Evolutionary conservation across 371 early-diverging fungal genomes (phyloP), one percentile per base, ranked within the genome.

Genomic region (Apophysomyces ossiformis): DNA sequence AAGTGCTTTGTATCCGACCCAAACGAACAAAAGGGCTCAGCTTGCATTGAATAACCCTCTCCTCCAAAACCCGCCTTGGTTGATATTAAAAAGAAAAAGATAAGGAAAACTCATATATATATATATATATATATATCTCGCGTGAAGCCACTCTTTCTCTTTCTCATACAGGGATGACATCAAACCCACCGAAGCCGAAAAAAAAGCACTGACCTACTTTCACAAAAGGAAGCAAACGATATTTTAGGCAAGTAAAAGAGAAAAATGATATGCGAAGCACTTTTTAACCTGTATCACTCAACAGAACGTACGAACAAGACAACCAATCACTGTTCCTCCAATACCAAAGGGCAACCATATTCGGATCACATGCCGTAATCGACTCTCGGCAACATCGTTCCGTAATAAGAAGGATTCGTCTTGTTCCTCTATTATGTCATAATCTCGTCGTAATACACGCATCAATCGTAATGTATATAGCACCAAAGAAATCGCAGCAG

Each of bases 321-420:
- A 26, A 16, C 54, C 54, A 50, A 50, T 21, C 21, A 9, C 54
- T 21, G 21, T 26, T 21, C 54, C 54, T 9, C 21, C 54, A 21
- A 50, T 21, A 21, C 54, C 21, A 21, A 50, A n/a, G 5, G 54
- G 54, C 21, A 50, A 50, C 54, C 54, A 50, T 50, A 50, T 50
- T 26, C 54, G 54, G 21, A 50, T 50, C 21, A 50, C 54, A 21
- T 50, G 54, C 21, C 63, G 62, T 12, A 67, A 13, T 18, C 26
- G 61, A 35, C 59, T 65, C 9, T 47, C 66, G 8, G 46, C 50
- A 15, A 60, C 65, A 60, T 72, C 72, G 21, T 68, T 58, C 2
- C 72, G 72, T n/a, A 70, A 47, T 21, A 72, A 38, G 35, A 72
- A 65, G 54, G 39, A 68, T 16, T 65, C 65, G 35, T 58, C 41